Evolutionary conservation across 2,329 filamentous ascomycete genomes (phyloP).

Genomic region (Fusarium circinatum): DNA sequence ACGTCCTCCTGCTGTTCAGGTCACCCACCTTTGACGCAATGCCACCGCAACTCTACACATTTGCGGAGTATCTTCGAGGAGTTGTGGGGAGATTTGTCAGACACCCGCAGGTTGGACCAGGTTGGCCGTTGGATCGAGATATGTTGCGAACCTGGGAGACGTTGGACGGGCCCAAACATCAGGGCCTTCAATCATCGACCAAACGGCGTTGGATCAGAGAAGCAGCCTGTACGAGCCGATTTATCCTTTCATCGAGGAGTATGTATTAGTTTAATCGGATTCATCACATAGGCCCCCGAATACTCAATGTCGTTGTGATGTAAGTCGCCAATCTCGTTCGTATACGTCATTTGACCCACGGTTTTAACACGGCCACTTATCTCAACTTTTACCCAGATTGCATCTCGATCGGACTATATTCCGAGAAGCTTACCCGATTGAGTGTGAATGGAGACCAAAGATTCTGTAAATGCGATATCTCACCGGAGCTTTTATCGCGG

Average conservation of each 20-base stretch:
- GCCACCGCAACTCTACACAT: conserved; percentile 37
- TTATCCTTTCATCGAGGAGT: conserved; percentile 27
- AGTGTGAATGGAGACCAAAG: not conserved
- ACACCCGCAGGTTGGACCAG: conserved; percentile 37
- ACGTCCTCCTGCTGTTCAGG: conserved; percentile 40
- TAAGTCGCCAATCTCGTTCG: conserved; percentile 1
- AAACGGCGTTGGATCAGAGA: conserved; percentile 27
- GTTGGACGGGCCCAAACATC: conserved; percentile 3
- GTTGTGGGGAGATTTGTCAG: conserved; percentile 40
- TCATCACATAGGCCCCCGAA: not conserved
- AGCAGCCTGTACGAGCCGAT: conserved; percentile 34
- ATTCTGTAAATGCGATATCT: not conserved
- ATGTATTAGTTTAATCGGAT: not conserved
- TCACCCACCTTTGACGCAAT: conserved; percentile 26
- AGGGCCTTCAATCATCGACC: conserved; percentile 31
- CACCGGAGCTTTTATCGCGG: not conserved
- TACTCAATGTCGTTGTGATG: not conserved
- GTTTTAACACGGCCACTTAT: not conserved
- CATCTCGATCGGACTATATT: conserved; percentile 12
- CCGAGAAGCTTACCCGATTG: conserved; percentile 11
- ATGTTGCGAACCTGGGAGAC: conserved; percentile 37
- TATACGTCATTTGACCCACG: conserved; percentile 27
- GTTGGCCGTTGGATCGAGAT: conserved; percentile 42
- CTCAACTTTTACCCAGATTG: conserved; percentile 4
- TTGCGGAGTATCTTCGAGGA: conserved; percentile 37